Conservation (phyloP, 1,139 yeast species). For the Cylindricascospora bacillispora region DNA sequence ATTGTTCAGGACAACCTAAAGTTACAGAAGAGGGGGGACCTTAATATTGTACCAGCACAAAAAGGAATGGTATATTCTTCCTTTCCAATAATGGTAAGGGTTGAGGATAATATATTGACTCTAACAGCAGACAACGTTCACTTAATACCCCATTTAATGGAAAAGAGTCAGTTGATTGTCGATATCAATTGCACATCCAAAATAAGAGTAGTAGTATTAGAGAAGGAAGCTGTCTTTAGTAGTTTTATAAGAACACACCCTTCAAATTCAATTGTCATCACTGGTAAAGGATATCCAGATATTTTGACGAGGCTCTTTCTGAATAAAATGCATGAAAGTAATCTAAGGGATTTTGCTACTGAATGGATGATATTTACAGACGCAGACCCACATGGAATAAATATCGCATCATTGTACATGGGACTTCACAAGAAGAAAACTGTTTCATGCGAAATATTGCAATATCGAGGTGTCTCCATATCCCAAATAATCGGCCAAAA, state of each 20-base stretch:
- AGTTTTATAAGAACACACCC: constrained; percentile 8
- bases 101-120: constrained; percentile 4
- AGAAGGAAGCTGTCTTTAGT: constrained; percentile 24
- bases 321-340: constrained; percentile 7
- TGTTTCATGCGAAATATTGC: constrained; percentile 8
- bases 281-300: constrained; percentile 30
- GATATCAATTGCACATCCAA: constrained; percentile 4
- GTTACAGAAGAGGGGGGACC: constrained; percentile 8
- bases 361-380: constrained; percentile 19
- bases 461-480: constrained; percentile 14
- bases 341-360: constrained; percentile 2
- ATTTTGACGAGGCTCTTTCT: constrained; percentile 20
- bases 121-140: constrained; percentile 5
- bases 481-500: constrained; percentile 8
- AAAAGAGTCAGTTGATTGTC: constrained; percentile 4
- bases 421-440: constrained; percentile 3
- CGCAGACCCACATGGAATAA: constrained; percentile 28
- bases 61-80: constrained; percentile 25
- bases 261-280: constrained; percentile 16
- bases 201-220: constrained; percentile 15
- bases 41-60: constrained; percentile 25
- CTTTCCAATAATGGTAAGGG: constrained; percentile 3
- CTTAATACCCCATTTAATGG: constrained; percentile 10
- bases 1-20: constrained; percentile 12
- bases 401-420: constrained; percentile 22